phyloP scores from a whole-genome alignment of 106 monocot genomes.

The Apostasia ramifera region DNA sequence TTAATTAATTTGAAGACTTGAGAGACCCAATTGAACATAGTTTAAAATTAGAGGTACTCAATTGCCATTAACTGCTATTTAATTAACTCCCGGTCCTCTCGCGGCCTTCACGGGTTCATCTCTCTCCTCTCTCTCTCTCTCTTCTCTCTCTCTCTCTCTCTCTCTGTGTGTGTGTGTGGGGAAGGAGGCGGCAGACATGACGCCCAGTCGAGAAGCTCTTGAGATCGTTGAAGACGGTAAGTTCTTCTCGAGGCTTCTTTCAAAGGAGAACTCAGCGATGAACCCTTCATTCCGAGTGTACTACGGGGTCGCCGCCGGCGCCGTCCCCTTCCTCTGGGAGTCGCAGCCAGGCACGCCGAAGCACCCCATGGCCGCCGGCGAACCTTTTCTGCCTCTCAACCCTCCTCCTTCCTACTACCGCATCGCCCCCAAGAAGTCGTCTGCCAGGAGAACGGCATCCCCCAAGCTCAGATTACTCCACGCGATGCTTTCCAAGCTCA shows the following conservation, averaged over 20 bases:
- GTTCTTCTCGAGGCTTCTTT: slow-evolving; percentile 28
- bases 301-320: slow-evolving; percentile 32
- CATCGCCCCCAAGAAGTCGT: slow-evolving; percentile 1
- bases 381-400: slow-evolving; percentile 36
- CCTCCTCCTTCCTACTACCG: slow-evolving; percentile 58
- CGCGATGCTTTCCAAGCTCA: slow-evolving; percentile 10
- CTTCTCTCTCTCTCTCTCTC: too few species aligned
- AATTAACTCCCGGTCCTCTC: too few species aligned
- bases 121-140: too few species aligned
- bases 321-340: slow-evolving; percentile 79
- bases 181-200: too few species aligned
- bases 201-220: not conserved
- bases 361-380: slow-evolving; percentile 4
- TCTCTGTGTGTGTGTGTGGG: too few species aligned
- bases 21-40: too few species aligned
- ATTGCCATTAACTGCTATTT: too few species aligned
- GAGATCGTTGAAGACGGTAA: slow-evolving; percentile 19
- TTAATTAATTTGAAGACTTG: too few species aligned
- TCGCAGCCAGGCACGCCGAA: slow-evolving; percentile 69
- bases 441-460: not conserved
- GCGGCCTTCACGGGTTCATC: too few species aligned
- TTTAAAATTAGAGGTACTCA: too few species aligned
- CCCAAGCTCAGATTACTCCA: slow-evolving; percentile 2
- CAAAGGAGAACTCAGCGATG: slow-evolving; percentile 23
- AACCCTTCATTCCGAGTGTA: slow-evolving; percentile 51